These are phyloP conservation scores for Cyclostephanos tholiformis DNA, from an alignment of 108 stramenopile species.

Conservation along the genomic window DNA sequence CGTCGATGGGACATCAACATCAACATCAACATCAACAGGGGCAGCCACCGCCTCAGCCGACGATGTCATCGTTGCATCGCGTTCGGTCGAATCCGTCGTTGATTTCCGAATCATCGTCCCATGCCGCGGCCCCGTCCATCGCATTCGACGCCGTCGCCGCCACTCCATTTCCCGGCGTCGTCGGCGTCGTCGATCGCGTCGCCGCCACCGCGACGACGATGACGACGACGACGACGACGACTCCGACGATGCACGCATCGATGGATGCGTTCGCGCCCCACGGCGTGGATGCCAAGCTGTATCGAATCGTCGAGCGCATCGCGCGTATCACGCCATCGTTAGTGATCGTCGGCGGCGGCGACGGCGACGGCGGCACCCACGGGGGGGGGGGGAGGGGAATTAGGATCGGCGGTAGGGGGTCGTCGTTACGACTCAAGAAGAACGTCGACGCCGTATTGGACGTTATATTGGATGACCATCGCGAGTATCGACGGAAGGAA, in stretches of 20 bases:
- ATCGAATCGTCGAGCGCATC: conserved; percentile 42
- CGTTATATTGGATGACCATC: conserved; percentile 48
- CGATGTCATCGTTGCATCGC: neutral
- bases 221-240: no score
- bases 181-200: neutral
- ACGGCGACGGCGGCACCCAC: no score
- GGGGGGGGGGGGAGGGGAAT: no score
- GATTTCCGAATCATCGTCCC: conserved; percentile 11
- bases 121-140: neutral
- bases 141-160: neutral
- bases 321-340: conserved; percentile 35
- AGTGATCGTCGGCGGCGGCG: conserved; percentile 11
- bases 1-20: neutral
- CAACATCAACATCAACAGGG: neutral
- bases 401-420: no score
- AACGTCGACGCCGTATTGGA: conserved; percentile 19
- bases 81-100: conserved; percentile 25
- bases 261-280: neutral
- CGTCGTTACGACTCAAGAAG: no score
- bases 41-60: neutral
- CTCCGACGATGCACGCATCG: no score
- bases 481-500: conserved; percentile 80
- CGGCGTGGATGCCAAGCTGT: conserved; percentile 41
- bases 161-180: neutral
- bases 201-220: neutral